Base-by-base conservation (phyloP, 176 grass and related monocot genomes). In the Areca catechu region DNA sequence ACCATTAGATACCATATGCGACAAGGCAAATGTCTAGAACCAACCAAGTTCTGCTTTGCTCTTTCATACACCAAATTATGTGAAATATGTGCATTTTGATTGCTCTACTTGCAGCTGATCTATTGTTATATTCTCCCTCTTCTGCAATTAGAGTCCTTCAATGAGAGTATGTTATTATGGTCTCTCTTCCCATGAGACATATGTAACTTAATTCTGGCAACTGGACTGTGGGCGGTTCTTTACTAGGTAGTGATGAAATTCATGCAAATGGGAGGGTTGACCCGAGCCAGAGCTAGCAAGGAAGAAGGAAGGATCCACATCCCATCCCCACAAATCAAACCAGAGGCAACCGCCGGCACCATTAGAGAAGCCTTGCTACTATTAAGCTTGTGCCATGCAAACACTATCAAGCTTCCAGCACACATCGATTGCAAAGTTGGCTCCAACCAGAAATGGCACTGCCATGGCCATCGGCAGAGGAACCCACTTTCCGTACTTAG, bases 341-440 rank as follows among this genome's bases (percentile, higher is more conserved):
- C 93, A 28, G 93, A 92, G 29, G 93, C 93, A 58, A 98, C 87
- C 48, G 93, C 93, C 20, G 93, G 93, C 49, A 92, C 69, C 84
- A 98, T 98, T 10, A 83, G 51, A 15, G 75, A 19, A 21, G 93
- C 93, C 55, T 63, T 84, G 55, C 76, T 73, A 5, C 30, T 71
- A 29, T 92, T 72, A 24, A 92, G 48, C 78, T 75, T 98, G 25
- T 88, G 73, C 87, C 87, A 98, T 22, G 59, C 49, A 47, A 92
- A 88, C 24, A 92, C 84, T 63, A 92, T 63, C 22, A 98, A 67
- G 60, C 83, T 92, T 50, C 93, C 93, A 0, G 85, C 12, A 20
- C 75, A 92, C 93, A 98, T 98, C 93, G 24, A 98, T 89, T 3
- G 87, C 87, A 70, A 98, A 98, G 79, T 70, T 98, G 7, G 87